Base-by-base conservation (phyloP, 2,329 filamentous ascomycete species). In the Fusarium caatingaense region DNA sequence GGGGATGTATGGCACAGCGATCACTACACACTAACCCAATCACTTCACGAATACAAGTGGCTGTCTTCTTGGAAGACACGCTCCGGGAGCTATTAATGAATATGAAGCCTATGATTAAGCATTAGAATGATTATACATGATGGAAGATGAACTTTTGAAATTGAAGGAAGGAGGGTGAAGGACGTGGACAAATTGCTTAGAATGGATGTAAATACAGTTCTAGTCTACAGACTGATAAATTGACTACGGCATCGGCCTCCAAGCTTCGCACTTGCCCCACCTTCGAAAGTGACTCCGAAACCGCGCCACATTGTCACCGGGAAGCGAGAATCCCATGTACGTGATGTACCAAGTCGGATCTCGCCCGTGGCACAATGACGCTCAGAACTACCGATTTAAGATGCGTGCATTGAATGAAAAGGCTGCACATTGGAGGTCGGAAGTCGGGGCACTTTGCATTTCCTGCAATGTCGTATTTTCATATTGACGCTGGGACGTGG, bases 91-190 rank as follows among this genome's bases (percentile, higher is more conserved):
- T 45, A 45, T 45, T 45, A 16, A 45, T 45, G 42, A 15, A 45
- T 45, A 45, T 16, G 42, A 45, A 45, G 42, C 8, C 42, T 45
- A 45, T 45, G 42, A 45, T 25, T 45, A 23, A 45, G 42, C 20
- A 45, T 45, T 45, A 45, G 42, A 45, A 45, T 18, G 42, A 45
- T 8, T 45, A 45, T 45, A 45, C 21, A 45, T 45, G 42, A 45
- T 45, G 42, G 42, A 45, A 18, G 42, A 45, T 21, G 42, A 23
- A 46, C 20, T 46, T 23, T 27, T 18, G n/a, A 11, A 23, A 23
- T n/a, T 27, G 20, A 23, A 46, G 44, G 15, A 10, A n/a, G 1
- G 25, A 23, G 44, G 20, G 44, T 27, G 9, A 18, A 27, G 4
- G 15, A 28, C 11, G 20, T 46, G 20, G 44, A 46, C 16, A 16